Percentiles rank a stretch among this genome's conserved stretches.
Conservation (phyloP, 352 stramenopile genomes). For the Pythium coloratum region DNA sequence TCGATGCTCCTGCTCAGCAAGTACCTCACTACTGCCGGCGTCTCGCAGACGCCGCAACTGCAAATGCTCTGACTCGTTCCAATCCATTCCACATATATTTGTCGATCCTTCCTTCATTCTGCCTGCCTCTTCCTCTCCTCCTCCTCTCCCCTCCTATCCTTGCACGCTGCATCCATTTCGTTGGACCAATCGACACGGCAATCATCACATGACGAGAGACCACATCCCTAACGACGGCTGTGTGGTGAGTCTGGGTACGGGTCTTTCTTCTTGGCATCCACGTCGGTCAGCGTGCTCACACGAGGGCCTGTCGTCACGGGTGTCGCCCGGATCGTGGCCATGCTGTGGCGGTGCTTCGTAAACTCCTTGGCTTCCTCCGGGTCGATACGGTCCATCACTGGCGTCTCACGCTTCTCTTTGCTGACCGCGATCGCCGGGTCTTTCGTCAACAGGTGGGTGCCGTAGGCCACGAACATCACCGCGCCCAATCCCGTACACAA, state of each 20-base stretch:
- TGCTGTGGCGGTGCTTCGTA: constrained; percentile 24
- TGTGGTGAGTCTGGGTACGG: not conserved
- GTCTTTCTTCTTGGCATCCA: not conserved
- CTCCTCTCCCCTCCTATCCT: too few species aligned
- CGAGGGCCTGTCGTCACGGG: not conserved
- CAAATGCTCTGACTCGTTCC: too few species aligned
- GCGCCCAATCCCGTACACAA: constrained; percentile 29
- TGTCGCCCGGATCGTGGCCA: constrained; percentile 25
- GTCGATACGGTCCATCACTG: constrained; percentile 29
- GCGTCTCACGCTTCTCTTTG: constrained; percentile 38
- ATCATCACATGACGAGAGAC: not conserved
- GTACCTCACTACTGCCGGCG: too few species aligned
- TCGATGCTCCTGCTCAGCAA: too few species aligned
- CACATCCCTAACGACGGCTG: not conserved
- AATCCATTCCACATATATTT: too few species aligned
- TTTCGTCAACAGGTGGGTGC: constrained; percentile 31
- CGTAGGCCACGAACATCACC: constrained; percentile 32
- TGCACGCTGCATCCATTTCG: too few species aligned
- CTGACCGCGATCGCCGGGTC: constrained; percentile 38
- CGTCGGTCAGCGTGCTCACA: not conserved
- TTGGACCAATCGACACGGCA: too few species aligned
- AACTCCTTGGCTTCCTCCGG: constrained; percentile 30
- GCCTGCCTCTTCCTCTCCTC: too few species aligned
- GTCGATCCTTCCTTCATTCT: too few species aligned
- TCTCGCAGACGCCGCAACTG: too few species aligned